Evolutionary conservation across 129 eudicot species (phyloP).

Genomic region (Gnaphalium uliginosum): DNA sequence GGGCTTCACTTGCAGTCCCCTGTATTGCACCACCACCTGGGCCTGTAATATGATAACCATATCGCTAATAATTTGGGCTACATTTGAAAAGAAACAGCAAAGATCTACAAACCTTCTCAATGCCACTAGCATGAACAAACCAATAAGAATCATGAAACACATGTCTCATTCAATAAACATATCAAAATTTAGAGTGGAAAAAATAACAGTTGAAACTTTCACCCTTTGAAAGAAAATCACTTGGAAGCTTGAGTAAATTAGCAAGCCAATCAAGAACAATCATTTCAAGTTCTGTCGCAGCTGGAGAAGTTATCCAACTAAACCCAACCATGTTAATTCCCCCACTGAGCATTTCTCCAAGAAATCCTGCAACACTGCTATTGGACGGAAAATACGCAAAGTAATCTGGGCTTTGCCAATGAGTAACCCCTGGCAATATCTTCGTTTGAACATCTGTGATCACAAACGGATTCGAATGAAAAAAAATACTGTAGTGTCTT

Average conservation of each 20-base stretch:
- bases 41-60: slow-evolving; percentile 46
- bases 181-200: not conserved
- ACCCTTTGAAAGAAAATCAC: slow-evolving; percentile 85
- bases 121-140: not conserved
- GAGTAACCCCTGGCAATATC: slow-evolving; percentile 94
- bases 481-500: slow-evolving; percentile 2
- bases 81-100: not conserved
- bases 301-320: slow-evolving; percentile 98
- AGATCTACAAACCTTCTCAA: not conserved
- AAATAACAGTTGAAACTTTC: slow-evolving; percentile 12
- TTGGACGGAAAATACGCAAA: slow-evolving; percentile 85
- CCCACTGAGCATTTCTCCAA: slow-evolving; percentile 98
- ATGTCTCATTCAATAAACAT: not conserved
- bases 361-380: slow-evolving; percentile 91
- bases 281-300: slow-evolving; percentile 97
- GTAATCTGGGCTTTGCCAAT: slow-evolving; percentile 95
- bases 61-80: not conserved
- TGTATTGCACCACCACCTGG: slow-evolving; percentile 96
- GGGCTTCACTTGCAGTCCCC: slow-evolving; percentile 98
- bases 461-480: not conserved
- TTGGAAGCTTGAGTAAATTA: slow-evolving; percentile 78
- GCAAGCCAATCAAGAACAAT: slow-evolving; percentile 97
- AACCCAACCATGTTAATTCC: slow-evolving; percentile 97
- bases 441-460: slow-evolving; percentile 67
- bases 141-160: not conserved